phyloP scores from a whole-genome alignment of 371 early-diverging fungal species.

The Actinomucor elegans region DNA sequence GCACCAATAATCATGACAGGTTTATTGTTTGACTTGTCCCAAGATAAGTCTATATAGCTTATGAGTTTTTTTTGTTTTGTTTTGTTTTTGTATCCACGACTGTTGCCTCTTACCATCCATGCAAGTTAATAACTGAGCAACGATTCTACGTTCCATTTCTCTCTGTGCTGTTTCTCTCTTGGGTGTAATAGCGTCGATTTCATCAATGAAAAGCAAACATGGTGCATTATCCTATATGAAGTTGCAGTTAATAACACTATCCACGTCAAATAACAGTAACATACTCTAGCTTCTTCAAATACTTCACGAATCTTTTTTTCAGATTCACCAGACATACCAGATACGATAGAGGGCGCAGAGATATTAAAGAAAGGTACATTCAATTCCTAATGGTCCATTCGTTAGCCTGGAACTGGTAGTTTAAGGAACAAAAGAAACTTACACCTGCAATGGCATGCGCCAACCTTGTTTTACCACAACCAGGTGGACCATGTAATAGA shows the following conservation, averaged over 20 bases:
- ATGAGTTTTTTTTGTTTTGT: no score
- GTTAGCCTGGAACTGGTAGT: no score
- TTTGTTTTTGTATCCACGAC: no score
- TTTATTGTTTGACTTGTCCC: conserved; percentile 84
- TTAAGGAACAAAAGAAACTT: conserved; percentile 23
- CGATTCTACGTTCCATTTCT: conserved; percentile 99
- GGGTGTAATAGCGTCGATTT: conserved; percentile 99
- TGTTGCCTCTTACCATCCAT: conserved; percentile 92
- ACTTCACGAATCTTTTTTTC: conserved; percentile 98
- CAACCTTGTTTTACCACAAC: conserved; percentile 98
- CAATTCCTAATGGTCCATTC: conserved; percentile 66
- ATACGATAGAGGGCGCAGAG: conserved; percentile 98
- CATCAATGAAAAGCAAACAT: conserved; percentile 98
- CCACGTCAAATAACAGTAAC: not conserved
- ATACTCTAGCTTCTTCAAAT: conserved; percentile 92
- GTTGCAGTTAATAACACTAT: not conserved
- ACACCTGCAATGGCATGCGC: conserved; percentile 98
- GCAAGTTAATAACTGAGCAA: conserved; percentile 98
- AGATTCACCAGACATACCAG: conserved; percentile 99
- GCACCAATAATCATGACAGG: conserved; percentile 99
- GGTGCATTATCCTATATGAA: conserved; percentile 63
- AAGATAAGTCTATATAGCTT: conserved; percentile 59
- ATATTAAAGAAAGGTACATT: conserved; percentile 94
- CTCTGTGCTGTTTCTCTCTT: conserved; percentile 99
- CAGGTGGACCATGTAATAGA: conserved; percentile 98